phyloP scores from a whole-genome alignment of 1,139 yeast species.

The Torulaspora globosa region DNA sequence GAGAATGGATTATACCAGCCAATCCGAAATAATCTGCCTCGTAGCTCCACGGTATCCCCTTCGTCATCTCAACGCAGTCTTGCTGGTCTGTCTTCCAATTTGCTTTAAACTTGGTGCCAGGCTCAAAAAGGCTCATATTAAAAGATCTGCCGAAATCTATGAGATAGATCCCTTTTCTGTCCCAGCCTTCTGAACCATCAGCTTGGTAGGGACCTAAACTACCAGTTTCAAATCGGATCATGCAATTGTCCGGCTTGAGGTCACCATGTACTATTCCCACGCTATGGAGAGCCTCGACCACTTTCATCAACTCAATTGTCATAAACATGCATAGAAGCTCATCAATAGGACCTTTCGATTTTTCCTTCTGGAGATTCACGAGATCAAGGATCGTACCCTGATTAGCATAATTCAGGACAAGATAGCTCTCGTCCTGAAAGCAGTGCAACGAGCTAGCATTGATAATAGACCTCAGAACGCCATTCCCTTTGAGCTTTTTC shows the following conservation, averaged over 20 bases:
- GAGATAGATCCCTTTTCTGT: conserved; percentile 53
- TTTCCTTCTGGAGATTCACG: conserved; percentile 48
- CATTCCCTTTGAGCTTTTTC: conserved; percentile 30
- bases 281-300: conserved; percentile 59
- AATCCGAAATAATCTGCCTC: conserved; percentile 85
- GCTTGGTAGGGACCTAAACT: conserved; percentile 34
- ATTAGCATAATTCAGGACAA: conserved; percentile 61
- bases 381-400: conserved; percentile 78
- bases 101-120: conserved; percentile 52
- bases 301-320: conserved; percentile 57
- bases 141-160: conserved; percentile 85
- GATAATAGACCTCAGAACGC: conserved; percentile 44
- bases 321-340: conserved; percentile 64
- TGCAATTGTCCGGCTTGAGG: conserved; percentile 80
- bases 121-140: conserved; percentile 58
- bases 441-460: conserved; percentile 51
- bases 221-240: conserved; percentile 54
- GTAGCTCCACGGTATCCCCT: conserved; percentile 63
- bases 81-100: conserved; percentile 65
- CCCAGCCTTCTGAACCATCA: conserved; percentile 48
- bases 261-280: conserved; percentile 79
- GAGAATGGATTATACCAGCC: conserved; percentile 68
- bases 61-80: conserved; percentile 73
- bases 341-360: conserved; percentile 40
- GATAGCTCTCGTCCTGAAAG: conserved; percentile 69